Evolutionary conservation across 768 basidiomycete species (phyloP), one percentile per base, ranked within the genome.

Genomic region (Lactarius sp.): DNA sequence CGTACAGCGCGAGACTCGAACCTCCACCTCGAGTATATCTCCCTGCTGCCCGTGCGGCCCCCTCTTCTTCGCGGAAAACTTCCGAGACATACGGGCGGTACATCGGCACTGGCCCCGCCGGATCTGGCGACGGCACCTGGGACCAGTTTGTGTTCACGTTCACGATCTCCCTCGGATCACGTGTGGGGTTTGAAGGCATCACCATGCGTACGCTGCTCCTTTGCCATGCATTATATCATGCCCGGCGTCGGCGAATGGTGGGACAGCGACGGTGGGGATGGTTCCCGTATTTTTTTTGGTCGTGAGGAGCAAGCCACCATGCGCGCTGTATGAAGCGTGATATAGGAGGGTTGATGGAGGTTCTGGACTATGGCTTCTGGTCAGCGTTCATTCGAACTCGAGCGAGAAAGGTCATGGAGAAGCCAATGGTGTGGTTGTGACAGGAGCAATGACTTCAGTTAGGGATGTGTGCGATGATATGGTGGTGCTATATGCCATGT

Each of bases 11-110:
- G 44, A 10, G 12, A 20, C 22, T 33, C 41, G 41, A 8, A 46
- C 34, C 22, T 65, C 14, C 51, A 22, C 9, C 54, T 56, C 49
- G 64, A 62, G 20, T 65, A 54, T 14, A 9, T 65, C 16, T 10
- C 49, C 1, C 49, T 42, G 22, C 41, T 50, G 16, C 8, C 50
- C 34, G 10, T 54, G 2, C 54, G 49, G 0, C 33, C 50, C 33
- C 34, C 39, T 2, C 27, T 70, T 16, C 72, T 83, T 34, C 69
- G 74, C 31, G 82, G 82, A 4, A 72, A 73, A 77, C 78, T 6
- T 77, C 75, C 31, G 82, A 83, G 68, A 78, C 80, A 9, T 34
- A 34, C 8, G 64, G 55, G 33, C 50, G 51, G 2, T 63, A 56
- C 51, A n/a, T 7, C 3, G 46, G 52, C 18, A 31, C 52, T 16